These are phyloP conservation scores for Russula vinacea DNA, from an alignment of 768 basidiomycete genomes.

Conservation along the genomic window DNA sequence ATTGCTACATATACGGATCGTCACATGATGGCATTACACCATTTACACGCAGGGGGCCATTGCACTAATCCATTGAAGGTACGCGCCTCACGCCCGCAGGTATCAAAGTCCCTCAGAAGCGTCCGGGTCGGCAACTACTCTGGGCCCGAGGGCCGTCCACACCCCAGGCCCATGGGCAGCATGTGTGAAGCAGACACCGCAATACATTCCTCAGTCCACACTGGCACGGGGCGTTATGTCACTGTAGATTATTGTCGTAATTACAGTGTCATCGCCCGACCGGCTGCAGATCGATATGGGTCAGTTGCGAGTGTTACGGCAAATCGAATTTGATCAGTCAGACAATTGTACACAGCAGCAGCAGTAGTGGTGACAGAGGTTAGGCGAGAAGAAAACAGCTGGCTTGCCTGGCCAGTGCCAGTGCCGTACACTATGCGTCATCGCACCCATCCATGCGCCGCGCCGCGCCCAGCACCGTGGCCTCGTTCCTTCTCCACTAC, in stretches of 20 bases:
- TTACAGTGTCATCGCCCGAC: background rate
- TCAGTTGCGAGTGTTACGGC: background rate
- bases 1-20: too few species aligned
- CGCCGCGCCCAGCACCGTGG: constrained; percentile 76
- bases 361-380: background rate
- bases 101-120: constrained; percentile 25
- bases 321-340: background rate
- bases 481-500: constrained; percentile 80
- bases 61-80: background rate
- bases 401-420: background rate
- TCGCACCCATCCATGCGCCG: constrained; percentile 59
- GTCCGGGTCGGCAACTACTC: constrained; percentile 9
- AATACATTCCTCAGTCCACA: background rate
- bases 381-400: constrained; percentile 1
- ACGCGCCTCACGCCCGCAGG: constrained; percentile 15
- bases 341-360: constrained; percentile 17
- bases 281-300: background rate
- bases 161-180: background rate
- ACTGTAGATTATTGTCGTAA: background rate
- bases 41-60: background rate
- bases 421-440: background rate
- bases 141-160: background rate
- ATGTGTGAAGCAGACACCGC: background rate
- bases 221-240: background rate
- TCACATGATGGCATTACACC: background rate